Conservation (phyloP, 1,139 yeast species). For the Candida frijolesensis region DNA sequence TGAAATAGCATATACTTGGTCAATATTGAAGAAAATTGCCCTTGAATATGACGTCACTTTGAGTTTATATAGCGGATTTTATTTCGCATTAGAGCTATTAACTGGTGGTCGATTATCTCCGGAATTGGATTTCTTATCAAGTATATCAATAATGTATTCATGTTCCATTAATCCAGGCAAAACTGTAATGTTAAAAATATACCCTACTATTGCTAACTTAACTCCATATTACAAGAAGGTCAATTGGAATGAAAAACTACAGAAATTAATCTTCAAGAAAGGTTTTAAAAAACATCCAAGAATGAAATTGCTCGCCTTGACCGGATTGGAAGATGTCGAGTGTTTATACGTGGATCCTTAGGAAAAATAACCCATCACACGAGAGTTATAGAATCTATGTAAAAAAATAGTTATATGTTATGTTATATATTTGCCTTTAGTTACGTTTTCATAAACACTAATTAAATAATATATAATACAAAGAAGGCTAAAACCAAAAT, state of each 20-base stretch:
- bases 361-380: not conserved
- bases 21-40: conserved; percentile 7
- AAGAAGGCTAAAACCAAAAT: not conserved
- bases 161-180: conserved; percentile 15
- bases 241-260: conserved; percentile 12
- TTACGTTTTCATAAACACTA: conserved; percentile 1
- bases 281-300: conserved; percentile 1
- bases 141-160: conserved; percentile 10
- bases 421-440: not conserved
- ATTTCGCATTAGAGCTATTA: conserved; percentile 8
- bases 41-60: conserved; percentile 9
- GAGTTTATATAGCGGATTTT: conserved; percentile 11
- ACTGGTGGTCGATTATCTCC: conserved; percentile 14
- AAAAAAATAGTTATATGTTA: not conserved
- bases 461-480: conserved; percentile 2
- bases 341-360: conserved; percentile 10
- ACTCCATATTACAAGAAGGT: conserved; percentile 11
- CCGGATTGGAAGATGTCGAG: conserved; percentile 18
- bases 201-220: conserved; percentile 10
- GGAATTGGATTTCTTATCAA: conserved; percentile 10
- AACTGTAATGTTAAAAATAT: conserved; percentile 13
- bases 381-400: no score
- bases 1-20: conserved; percentile 12
- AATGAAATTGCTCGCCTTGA: conserved; percentile 12
- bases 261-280: conserved; percentile 11